Percentiles rank a stretch among this genome's conserved stretches.
Conservation (phyloP, 2,329 filamentous ascomycete species). For the Penicillium sp. region DNA sequence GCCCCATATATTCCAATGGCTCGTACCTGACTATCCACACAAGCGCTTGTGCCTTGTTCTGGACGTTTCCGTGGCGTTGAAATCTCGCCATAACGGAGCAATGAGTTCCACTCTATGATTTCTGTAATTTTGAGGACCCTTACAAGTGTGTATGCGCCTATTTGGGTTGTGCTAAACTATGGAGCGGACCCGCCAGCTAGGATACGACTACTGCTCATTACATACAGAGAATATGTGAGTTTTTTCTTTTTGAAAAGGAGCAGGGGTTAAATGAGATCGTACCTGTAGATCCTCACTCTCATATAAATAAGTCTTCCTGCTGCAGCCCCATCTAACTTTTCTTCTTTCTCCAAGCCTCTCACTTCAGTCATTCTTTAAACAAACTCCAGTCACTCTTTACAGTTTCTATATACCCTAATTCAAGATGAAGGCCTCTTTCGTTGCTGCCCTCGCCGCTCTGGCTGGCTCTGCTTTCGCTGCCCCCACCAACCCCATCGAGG, state of each 20-base stretch:
- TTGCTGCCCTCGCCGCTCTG: conserved; percentile 27
- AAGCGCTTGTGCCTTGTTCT: background rate
- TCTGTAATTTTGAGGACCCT: background rate
- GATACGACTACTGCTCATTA: background rate
- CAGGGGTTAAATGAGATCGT: conserved; percentile 2
- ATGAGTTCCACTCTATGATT: conserved; percentile 2
- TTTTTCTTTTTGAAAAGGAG: background rate
- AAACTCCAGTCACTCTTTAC: conserved; percentile 11
- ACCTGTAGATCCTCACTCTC: conserved; percentile 2
- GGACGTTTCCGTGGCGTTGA: background rate
- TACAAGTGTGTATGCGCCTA: background rate
- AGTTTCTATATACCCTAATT: conserved; percentile 11
- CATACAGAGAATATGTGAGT: too few species aligned
- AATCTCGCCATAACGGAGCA: background rate
- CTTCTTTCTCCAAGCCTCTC: conserved; percentile 3
- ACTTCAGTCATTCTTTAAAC: conserved; percentile 24
- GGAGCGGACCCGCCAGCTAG: conserved; percentile 4
- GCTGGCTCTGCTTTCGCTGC: conserved; percentile 10
- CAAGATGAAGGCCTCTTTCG: conserved; percentile 30
- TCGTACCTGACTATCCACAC: background rate
- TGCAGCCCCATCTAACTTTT: background rate
- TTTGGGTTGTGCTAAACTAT: conserved; percentile 1
- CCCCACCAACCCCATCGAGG: conserved; percentile 8
- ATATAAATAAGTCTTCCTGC: conserved; percentile 8
- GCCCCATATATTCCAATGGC: background rate